Evolutionary conservation across 257 asterid species (phyloP).

Genomic region (Salvia miltiorrhiza): DNA sequence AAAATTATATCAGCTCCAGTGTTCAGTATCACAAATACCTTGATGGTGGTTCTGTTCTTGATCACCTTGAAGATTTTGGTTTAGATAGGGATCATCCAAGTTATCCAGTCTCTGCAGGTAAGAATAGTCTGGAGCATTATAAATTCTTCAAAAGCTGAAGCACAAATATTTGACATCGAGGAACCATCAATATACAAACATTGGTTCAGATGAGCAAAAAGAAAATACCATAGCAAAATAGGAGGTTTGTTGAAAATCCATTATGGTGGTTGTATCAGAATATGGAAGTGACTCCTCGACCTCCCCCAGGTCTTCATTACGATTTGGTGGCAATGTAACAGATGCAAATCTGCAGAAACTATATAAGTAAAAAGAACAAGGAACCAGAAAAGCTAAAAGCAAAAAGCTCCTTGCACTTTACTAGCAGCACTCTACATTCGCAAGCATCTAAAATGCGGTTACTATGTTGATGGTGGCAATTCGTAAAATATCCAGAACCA

Average conservation of each 20-base stretch:
- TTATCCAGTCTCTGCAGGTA: conserved; percentile 65
- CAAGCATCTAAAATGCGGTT: neutral
- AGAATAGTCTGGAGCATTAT: conserved; percentile 5
- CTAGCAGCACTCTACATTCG: conserved; percentile 2
- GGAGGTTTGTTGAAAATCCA: conserved; percentile 64
- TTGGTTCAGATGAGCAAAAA: conserved; percentile 5
- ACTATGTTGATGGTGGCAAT: neutral
- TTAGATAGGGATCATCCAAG: conserved; percentile 48
- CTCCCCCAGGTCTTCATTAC: conserved; percentile 55
- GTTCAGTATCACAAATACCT: conserved; percentile 45
- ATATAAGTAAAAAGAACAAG: neutral
- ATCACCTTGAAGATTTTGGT: conserved; percentile 40
- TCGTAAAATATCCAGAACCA: neutral
- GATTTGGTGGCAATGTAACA: conserved; percentile 58
- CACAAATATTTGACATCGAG: neutral
- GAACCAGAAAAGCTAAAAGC: conserved; percentile 1
- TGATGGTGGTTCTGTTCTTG: conserved; percentile 58
- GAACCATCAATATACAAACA: conserved; percentile 1
- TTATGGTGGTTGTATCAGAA: conserved; percentile 40
- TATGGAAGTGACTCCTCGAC: conserved; percentile 45
- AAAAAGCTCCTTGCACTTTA: neutral
- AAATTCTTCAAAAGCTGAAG: conserved; percentile 1
- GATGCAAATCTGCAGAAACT: conserved; percentile 46
- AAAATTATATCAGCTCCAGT: neutral
- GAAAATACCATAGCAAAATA: conserved; percentile 53